Percentiles rank a stretch among this genome's conserved stretches.
Conservation (phyloP, 2,329 filamentous ascomycete genomes). For the Talaromyces sp. region DNA sequence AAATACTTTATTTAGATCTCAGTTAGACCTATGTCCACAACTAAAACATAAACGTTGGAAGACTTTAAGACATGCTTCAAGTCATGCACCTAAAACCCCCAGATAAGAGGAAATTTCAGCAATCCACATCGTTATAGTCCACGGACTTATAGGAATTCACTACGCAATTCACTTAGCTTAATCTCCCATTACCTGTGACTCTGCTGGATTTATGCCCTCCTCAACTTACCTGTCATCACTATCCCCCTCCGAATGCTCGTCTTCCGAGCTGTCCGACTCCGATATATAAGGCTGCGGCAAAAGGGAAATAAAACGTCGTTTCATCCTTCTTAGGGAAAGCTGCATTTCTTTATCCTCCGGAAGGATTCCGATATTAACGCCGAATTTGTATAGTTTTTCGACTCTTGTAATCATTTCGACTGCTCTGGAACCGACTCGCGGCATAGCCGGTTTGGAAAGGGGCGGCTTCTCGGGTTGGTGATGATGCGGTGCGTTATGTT, state of each 20-base stretch:
- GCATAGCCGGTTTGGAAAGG: background rate
- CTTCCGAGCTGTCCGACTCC: background rate
- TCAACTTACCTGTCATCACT: background rate
- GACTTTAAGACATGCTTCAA: background rate
- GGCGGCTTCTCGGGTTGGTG: no score
- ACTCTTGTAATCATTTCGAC: background rate
- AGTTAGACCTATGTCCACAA: background rate
- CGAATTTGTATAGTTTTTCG: background rate
- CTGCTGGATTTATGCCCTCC: background rate
- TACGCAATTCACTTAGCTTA: background rate
- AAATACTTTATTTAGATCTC: background rate
- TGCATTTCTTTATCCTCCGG: background rate
- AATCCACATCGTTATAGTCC: no score
- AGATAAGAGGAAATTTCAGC: no score
- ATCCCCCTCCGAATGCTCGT: background rate
- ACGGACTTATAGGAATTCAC: background rate
- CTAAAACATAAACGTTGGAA: background rate
- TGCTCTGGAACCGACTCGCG: background rate
- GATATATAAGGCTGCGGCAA: background rate
- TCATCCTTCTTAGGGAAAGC: background rate
- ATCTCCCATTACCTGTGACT: background rate
- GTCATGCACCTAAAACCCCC: no score
- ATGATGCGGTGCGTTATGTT: no score
- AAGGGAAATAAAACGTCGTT: background rate
- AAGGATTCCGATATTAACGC: background rate